Evolutionary conservation across 495 filamentous ascomycete genomes (phyloP).

Genomic region (Bacidia rubella): DNA sequence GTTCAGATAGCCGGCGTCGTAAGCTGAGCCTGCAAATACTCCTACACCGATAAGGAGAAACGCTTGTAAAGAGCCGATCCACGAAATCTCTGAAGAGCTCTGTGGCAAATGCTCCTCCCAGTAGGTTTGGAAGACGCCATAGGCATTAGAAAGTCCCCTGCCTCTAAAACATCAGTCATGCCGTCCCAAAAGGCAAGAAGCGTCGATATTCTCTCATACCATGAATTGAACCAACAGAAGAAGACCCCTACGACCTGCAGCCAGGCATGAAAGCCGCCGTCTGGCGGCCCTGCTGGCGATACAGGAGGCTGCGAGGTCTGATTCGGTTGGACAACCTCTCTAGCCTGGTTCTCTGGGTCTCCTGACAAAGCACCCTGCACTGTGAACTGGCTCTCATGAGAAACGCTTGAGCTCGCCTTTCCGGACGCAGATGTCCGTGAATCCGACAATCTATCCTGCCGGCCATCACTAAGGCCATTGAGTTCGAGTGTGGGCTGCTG

Average conservation of each 20-base stretch:
- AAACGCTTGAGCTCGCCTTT: too few relatives aligned
- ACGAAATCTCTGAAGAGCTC: constrained; percentile 19
- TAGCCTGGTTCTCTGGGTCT: neutral
- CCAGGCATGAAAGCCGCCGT: constrained; percentile 23
- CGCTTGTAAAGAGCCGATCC: constrained; percentile 59
- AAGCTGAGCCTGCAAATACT: constrained; percentile 50
- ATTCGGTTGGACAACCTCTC: neutral
- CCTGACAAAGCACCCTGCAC: too few relatives aligned
- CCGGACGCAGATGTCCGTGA: too few relatives aligned
- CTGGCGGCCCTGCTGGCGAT: constrained; percentile 4
- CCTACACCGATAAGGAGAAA: constrained; percentile 54
- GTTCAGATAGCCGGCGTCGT: constrained; percentile 54
- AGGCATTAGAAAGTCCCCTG: constrained; percentile 7
- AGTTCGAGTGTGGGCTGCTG: too few relatives aligned
- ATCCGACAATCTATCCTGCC: too few relatives aligned
- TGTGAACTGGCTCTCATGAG: too few relatives aligned
- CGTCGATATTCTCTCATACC: neutral
- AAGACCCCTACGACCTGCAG: constrained; percentile 20
- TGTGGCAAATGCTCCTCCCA: constrained; percentile 14
- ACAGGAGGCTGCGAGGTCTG: neutral
- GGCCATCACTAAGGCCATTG: too few relatives aligned
- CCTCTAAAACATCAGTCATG: neutral
- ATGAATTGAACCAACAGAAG: constrained; percentile 25
- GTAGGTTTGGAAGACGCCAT: constrained; percentile 31
- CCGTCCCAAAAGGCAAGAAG: neutral